Evolutionary conservation across 768 basidiomycete species (phyloP).

Genomic region (Pulveroboletus frians): DNA sequence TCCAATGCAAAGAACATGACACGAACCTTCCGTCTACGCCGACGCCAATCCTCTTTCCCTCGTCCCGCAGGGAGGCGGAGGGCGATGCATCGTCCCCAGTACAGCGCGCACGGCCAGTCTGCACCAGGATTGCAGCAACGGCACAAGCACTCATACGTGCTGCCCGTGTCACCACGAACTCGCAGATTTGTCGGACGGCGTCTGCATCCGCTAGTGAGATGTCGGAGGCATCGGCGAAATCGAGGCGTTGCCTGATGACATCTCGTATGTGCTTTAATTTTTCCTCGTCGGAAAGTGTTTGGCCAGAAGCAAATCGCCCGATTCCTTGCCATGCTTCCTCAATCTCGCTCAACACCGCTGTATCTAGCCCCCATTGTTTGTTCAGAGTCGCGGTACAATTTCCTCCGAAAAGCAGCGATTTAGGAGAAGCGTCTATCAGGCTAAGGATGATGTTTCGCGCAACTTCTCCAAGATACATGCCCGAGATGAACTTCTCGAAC

Average conservation of each 20-base stretch:
- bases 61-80: slow-evolving; percentile 20
- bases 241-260: slow-evolving; percentile 59
- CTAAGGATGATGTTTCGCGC: slow-evolving; percentile 80
- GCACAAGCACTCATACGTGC: slow-evolving; percentile 82
- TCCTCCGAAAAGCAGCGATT: slow-evolving; percentile 74
- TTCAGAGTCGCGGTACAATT: slow-evolving; percentile 69
- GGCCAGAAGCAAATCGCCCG: slow-evolving; percentile 28
- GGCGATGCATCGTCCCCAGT: slow-evolving; percentile 29
- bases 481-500: slow-evolving; percentile 97
- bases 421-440: slow-evolving; percentile 71
- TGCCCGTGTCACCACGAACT: slow-evolving; percentile 75
- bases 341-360: slow-evolving; percentile 82
- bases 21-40: slow-evolving; percentile 90
- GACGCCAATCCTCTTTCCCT: slow-evolving; percentile 58
- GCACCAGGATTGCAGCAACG: slow-evolving; percentile 77
- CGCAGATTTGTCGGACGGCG: slow-evolving; percentile 77
- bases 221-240: slow-evolving; percentile 44
- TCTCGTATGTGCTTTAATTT: slow-evolving; percentile 53
- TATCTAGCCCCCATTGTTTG: slow-evolving; percentile 91
- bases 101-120: slow-evolving; percentile 66
- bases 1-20: not conserved
- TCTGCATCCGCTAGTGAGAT: slow-evolving; percentile 61
- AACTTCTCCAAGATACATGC: slow-evolving; percentile 98
- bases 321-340: slow-evolving; percentile 68
- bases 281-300: slow-evolving; percentile 10